These are phyloP conservation scores for Ceratocystiopsis sp. DNA, from an alignment of 2,329 filamentous ascomycete species.

Conservation along the genomic window DNA sequence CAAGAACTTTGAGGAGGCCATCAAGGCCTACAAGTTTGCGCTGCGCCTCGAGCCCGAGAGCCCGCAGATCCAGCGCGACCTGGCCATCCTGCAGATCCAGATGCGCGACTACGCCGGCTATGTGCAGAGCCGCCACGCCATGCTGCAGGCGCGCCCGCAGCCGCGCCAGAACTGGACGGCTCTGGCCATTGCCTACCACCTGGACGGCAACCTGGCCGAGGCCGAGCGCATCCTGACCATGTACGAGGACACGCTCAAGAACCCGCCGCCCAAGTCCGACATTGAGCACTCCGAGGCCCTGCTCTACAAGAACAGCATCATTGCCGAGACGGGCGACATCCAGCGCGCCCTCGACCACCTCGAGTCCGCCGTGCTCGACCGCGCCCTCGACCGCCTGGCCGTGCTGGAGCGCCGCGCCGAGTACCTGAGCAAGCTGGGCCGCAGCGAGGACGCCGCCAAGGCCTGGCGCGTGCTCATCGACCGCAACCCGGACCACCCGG, in stretches of 20 bases:
- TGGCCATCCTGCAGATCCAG: slow-evolving; percentile 85
- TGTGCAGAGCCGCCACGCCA: slow-evolving; percentile 70
- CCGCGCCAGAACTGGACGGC: slow-evolving; percentile 92
- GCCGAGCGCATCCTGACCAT: slow-evolving; percentile 84
- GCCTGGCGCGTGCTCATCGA: slow-evolving; percentile 70
- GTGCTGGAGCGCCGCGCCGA: slow-evolving; percentile 74
- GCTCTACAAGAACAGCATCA: slow-evolving; percentile 89
- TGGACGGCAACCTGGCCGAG: slow-evolving; percentile 67
- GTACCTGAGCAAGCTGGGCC: slow-evolving; percentile 63
- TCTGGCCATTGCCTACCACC: slow-evolving; percentile 82
- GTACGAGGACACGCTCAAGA: slow-evolving; percentile 86
- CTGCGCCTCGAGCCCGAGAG: slow-evolving; percentile 88
- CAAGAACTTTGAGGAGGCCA: slow-evolving; percentile 98
- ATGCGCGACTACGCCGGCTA: slow-evolving; percentile 94
- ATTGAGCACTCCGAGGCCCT: slow-evolving; percentile 87
- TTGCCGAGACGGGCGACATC: slow-evolving; percentile 73
- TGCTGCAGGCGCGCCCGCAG: slow-evolving; percentile 70
- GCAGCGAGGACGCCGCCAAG: slow-evolving; percentile 62
- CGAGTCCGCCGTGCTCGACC: slow-evolving; percentile 56
- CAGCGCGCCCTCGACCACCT: slow-evolving; percentile 76
- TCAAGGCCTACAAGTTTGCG: slow-evolving; percentile 97
- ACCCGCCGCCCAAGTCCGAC: slow-evolving; percentile 57
- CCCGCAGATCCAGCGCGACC: slow-evolving; percentile 79
- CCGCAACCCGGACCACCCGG: slow-evolving; percentile 72
- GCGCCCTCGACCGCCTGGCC: slow-evolving; percentile 66